phyloP scores from a whole-genome alignment of 2,329 filamentous ascomycete genomes.

The Penicillium sp. region DNA sequence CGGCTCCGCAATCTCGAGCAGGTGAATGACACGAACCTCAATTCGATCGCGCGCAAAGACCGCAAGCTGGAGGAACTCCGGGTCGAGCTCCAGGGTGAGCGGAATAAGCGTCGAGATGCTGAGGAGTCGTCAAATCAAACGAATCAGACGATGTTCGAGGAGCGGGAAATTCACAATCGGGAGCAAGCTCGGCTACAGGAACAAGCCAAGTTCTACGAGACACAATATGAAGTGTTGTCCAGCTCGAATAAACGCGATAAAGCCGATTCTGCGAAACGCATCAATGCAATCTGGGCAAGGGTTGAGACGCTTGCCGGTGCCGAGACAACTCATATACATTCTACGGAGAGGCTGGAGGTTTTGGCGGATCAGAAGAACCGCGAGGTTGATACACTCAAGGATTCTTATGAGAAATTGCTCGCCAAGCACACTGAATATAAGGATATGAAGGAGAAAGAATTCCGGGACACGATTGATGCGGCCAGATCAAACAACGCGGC shows the following conservation, averaged over 20 bases:
- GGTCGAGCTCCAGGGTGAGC: constrained; percentile 44
- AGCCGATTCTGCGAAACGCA: constrained; percentile 39
- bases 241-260: constrained; percentile 43
- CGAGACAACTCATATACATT: constrained; percentile 38
- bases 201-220: constrained; percentile 38
- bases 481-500: constrained; percentile 31
- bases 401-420: constrained; percentile 43
- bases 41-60: constrained; percentile 50
- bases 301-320: constrained; percentile 36
- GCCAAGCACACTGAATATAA: constrained; percentile 46
- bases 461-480: constrained; percentile 36
- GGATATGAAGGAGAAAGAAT: constrained; percentile 41
- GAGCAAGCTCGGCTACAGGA: constrained; percentile 42
- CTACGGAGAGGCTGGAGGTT: constrained; percentile 44
- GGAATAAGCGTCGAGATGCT: constrained; percentile 40
- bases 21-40: constrained; percentile 49
- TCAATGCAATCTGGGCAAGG: constrained; percentile 41
- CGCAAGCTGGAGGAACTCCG: constrained; percentile 50
- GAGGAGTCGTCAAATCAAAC: constrained; percentile 42
- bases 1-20: constrained; percentile 48
- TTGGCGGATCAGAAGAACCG: constrained; percentile 49
- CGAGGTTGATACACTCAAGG: constrained; percentile 43
- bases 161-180: constrained; percentile 43
- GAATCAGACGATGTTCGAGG: constrained; percentile 41
- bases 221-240: constrained; percentile 48